These are phyloP conservation scores for Alloteropsis angusta DNA, from an alignment of 202 grass and related monocot species.

Conservation along the genomic window DNA sequence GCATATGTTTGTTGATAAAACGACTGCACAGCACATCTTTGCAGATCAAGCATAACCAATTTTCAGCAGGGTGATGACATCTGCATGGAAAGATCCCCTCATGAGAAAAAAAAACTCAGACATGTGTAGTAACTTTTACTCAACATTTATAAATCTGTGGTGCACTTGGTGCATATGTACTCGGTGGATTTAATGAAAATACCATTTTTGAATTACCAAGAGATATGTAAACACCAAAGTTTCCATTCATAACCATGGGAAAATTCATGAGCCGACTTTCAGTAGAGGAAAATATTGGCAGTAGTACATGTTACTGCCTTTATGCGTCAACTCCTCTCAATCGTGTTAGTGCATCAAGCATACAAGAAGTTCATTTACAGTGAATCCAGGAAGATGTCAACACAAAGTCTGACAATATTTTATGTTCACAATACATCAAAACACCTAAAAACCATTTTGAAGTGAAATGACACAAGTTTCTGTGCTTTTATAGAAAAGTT, in stretches of 20 bases:
- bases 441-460: not conserved
- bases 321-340: not conserved
- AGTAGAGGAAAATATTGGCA: not conserved
- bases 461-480: not conserved
- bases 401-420: not conserved
- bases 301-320: not conserved
- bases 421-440: not conserved
- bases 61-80: constrained; percentile 74
- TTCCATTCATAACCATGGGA: not conserved
- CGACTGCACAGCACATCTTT: constrained; percentile 89
- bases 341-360: not conserved
- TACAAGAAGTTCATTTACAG: not conserved
- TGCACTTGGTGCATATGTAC: not conserved
- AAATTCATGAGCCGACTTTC: not conserved
- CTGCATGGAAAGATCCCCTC: constrained; percentile 34
- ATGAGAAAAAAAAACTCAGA: constrained; percentile 22
- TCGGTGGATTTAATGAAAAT: not conserved
- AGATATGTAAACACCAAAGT: not conserved
- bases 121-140: not conserved
- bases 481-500: not conserved
- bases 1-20: constrained; percentile 96
- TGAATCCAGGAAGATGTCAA: not conserved
- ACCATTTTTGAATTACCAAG: not conserved
- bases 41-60: constrained; percentile 89
- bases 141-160: not conserved